A percentile compares a stretch with the other conserved stretches of the same genome.
phyloP scores from a whole-genome alignment of 208 protist genomes.

The Leishmania guyanensis region DNA sequence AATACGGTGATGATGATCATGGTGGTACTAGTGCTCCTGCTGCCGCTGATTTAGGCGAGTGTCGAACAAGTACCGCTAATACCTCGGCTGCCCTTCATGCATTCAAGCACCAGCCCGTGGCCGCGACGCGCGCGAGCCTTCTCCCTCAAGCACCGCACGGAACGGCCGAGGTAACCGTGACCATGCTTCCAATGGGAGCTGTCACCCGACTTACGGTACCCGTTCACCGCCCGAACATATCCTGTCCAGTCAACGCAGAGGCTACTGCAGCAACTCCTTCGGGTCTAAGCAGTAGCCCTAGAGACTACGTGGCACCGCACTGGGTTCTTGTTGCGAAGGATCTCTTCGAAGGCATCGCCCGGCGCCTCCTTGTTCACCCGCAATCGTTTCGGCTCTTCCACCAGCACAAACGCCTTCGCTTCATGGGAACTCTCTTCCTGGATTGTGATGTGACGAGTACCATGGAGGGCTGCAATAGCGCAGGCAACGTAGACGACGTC shows the following conservation, averaged over 20 bases:
- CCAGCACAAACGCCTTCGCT: constrained; percentile 61
- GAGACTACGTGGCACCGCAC: constrained; percentile 4
- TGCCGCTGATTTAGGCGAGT: background rate
- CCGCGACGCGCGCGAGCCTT: constrained; percentile 15
- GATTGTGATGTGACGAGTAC: constrained; percentile 38
- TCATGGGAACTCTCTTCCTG: constrained; percentile 59
- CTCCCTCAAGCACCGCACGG: constrained; percentile 30
- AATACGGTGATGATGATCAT: background rate
- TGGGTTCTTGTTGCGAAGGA: constrained; percentile 58
- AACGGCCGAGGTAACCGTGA: constrained; percentile 35
- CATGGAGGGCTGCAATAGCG: background rate
- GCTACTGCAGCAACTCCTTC: background rate
- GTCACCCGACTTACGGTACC: constrained; percentile 31
- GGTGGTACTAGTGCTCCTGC: background rate
- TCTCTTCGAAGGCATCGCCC: constrained; percentile 68
- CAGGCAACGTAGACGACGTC: background rate
- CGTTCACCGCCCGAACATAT: constrained; percentile 26
- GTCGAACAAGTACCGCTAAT: background rate
- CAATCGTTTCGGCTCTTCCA: constrained; percentile 60
- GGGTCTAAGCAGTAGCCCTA: background rate
- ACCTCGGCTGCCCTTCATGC: background rate
- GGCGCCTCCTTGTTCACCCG: constrained; percentile 58
- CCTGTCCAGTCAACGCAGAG: constrained; percentile 10
- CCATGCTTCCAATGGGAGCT: constrained; percentile 36
- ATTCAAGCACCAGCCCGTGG: background rate